Evolutionary conservation across 345 rosid species (phyloP), one percentile per base, ranked within the genome.

Genomic region (Melaleuca quinquenervia): DNA sequence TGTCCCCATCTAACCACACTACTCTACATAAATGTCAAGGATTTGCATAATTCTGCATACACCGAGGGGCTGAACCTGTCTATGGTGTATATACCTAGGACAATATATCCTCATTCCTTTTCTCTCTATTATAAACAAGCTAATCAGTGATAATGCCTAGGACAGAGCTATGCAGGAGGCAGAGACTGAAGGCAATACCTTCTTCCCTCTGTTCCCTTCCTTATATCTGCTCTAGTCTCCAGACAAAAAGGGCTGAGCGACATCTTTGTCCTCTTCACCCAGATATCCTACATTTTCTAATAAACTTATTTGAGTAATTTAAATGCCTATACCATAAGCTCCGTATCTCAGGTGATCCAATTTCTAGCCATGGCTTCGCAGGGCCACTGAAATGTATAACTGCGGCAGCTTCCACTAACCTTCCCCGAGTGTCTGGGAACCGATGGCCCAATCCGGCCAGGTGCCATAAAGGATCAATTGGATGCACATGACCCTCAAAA

Each of bases 341-440:
- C 88, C 94, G 92, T 60, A 92, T 90, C 91, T 93, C 93, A 10
- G 93, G 88, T 78, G 91, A 91, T 53, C 98, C 95, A 32, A 95
- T 94, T 90, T 93, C 96, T 11, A 96, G 95, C 99, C 99, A 96
- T 29, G 99, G 98, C 87, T 96, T 96, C 50, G 98, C 98, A 60
- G 98, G 99, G 84, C 98, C 98, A 52, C 94, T 95, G 85, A 95
- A 96, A 92, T 96, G 99, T 90, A 96, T 85, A 88, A 96, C 95
- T 11, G 96, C 96, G 21, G 97, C 97, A 85, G 93, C 86, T 86
- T 92, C 91, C 50, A 93, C 27, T 44, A 86, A 86, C 82, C 90
- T 92, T 82, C 86, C 85, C 45, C 75, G 48, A 41, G 86, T 45
- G 53, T 93, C 90, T 3, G 90, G 84, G n/a, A 88, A 89, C 74